Percentiles rank a stretch among this genome's conserved stretches.
Evolutionary conservation across 2,329 filamentous ascomycete species (phyloP).

Genomic region (Zymoseptoria crescenta): DNA sequence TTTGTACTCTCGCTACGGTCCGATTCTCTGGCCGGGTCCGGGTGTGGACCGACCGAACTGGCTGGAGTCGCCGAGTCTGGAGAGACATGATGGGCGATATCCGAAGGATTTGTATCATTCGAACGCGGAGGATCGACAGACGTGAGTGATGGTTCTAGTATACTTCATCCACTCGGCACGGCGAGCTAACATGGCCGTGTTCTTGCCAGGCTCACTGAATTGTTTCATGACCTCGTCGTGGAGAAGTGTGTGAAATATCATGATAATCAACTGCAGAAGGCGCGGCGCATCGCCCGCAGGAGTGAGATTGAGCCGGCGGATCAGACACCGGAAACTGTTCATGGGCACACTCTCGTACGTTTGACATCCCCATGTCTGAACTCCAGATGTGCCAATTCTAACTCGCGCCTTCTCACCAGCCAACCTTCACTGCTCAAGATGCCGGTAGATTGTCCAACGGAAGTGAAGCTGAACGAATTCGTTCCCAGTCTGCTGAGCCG

Average conservation of each 20-base stretch:
- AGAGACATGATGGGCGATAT: conserved; percentile 7
- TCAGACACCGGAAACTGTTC: not conserved
- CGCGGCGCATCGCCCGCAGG: conserved; percentile 4
- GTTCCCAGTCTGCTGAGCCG: not conserved
- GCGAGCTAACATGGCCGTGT: not conserved
- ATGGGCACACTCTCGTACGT: not conserved
- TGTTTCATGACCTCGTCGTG: conserved; percentile 12
- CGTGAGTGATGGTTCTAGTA: conserved; percentile 6
- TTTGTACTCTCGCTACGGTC: conserved; percentile 8
- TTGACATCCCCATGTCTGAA: not conserved
- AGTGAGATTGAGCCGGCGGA: not conserved
- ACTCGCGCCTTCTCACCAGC: not conserved
- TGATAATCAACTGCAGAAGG: conserved; percentile 13
- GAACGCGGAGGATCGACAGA: conserved; percentile 6
- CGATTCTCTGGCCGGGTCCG: conserved; percentile 8
- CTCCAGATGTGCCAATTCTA: not conserved
- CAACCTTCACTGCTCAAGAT: not conserved
- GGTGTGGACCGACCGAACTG: conserved; percentile 8
- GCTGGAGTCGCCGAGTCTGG: conserved; percentile 7
- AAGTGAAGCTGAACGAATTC: not conserved
- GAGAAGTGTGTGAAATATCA: conserved; percentile 13
- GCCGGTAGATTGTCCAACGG: not conserved
- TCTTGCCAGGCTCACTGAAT: conserved; percentile 5
- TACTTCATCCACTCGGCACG: too few species aligned
- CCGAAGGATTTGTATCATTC: conserved; percentile 7